Evolutionary conservation across 768 basidiomycete genomes (phyloP), one percentile per base, ranked within the genome.

Genomic region (Tricholomella constricta): DNA sequence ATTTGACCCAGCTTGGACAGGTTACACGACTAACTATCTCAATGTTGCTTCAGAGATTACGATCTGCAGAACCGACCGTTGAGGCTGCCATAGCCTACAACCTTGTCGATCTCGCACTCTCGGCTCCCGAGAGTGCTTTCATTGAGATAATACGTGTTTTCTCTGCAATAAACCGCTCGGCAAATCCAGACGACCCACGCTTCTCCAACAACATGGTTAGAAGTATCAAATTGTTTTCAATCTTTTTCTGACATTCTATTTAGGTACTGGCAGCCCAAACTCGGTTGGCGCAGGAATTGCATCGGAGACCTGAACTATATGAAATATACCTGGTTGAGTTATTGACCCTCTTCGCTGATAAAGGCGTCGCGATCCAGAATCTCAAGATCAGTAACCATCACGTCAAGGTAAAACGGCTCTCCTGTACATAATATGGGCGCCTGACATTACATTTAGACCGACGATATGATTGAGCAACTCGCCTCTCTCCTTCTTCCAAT

Each of bases 41-140:
- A 0, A 96, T 97, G 93, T 73, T 98, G 9, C 72, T 97, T 34
- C 95, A 97, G 70, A 82, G 93, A 6, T 74, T 96, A 19, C 83
- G 90, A 22, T 83, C 84, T 19, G 89, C 91, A 2, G 95, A 97
- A 61, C 87, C 91, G 0, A 84, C 86, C 0, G 89, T 93, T 14
- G 94, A 98, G 68, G 91, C 94, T 22, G 89, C 91, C 1, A 95
- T 97, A 54, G 88, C 93, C 2, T 89, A 89, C 64, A 95, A 94
- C 63, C 78, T 98, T 11, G 94, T 95, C 6, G 92, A 95, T 54
- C 77, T 98, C 15, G 94, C 93, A 1, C 74, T 95, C 36, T 79
- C 80, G 43, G 89, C 92, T 0, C 86, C 90, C 1, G 81, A 85
- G 55, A 79, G 78, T 49, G 80, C 91, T 2, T 93, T 98, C 62